Conservation (phyloP, 177 flowering plant genomes). For the Tripterygium wilfordii region DNA sequence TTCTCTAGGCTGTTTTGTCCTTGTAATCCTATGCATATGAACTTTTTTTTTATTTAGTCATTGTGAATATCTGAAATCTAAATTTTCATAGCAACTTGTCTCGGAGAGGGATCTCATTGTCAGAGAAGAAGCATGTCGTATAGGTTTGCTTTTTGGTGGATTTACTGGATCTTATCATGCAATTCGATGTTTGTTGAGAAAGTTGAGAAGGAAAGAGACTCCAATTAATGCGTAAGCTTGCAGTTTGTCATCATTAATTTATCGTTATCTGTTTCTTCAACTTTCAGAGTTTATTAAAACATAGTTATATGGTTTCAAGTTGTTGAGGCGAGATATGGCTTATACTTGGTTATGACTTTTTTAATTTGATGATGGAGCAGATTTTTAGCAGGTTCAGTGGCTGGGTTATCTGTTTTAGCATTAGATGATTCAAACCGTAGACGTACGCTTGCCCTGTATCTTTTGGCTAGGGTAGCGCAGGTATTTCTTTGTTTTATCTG, state of each 20-base stretch:
- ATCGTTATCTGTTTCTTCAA: neutral
- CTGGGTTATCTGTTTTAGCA: slow-evolving; percentile 87
- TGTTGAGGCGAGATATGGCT: slow-evolving; percentile 23
- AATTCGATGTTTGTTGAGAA: slow-evolving; percentile 81
- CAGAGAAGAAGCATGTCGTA: slow-evolving; percentile 96
- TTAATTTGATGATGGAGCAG: slow-evolving; percentile 89
- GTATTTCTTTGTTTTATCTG: slow-evolving; percentile 23
- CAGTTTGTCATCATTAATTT: slow-evolving; percentile 1
- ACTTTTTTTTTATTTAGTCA: too few species aligned
- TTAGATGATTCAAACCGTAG: slow-evolving; percentile 81
- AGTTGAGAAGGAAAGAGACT: slow-evolving; percentile 78
- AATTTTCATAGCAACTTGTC: slow-evolving; percentile 99
- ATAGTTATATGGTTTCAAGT: too few species aligned
- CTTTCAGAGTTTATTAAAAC: neutral
- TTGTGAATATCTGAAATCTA: too few species aligned
- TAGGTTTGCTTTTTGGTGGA: slow-evolving; percentile 94
- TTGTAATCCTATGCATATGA: too few species aligned
- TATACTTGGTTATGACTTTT: slow-evolving; percentile 56
- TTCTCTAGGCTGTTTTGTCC: too few species aligned
- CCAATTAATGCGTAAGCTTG: slow-evolving; percentile 83
- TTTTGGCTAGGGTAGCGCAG: slow-evolving; percentile 88
- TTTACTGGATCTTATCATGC: slow-evolving; percentile 96
- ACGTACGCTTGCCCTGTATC: slow-evolving; percentile 94
- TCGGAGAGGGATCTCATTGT: slow-evolving; percentile 96
- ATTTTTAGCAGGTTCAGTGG: slow-evolving; percentile 94